Conservation (phyloP, 2,329 filamentous ascomycete genomes). For the Reticulascus tulasneorum region DNA sequence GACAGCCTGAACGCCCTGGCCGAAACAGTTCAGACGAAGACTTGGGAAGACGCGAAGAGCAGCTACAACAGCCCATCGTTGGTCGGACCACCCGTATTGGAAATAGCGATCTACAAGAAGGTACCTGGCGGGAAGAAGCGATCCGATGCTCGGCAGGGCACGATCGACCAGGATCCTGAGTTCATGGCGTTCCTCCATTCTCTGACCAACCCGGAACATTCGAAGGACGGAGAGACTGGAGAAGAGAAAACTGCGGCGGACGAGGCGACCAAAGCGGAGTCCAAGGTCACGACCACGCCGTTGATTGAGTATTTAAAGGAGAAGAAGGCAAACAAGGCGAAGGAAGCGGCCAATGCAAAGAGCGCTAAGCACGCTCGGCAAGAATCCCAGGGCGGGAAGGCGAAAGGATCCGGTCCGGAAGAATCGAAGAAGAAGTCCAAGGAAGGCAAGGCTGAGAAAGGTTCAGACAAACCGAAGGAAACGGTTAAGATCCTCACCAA, state of each 20-base stretch:
- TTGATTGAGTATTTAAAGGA: constrained; percentile 86
- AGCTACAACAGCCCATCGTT: constrained; percentile 69
- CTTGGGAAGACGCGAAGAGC: constrained; percentile 79
- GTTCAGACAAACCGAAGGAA: constrained; percentile 49
- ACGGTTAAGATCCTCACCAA: constrained; percentile 62
- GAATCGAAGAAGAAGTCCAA: constrained; percentile 58
- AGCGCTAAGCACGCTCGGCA: constrained; percentile 52
- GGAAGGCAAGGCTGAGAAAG: constrained; percentile 48
- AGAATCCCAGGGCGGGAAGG: constrained; percentile 49
- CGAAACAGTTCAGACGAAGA: constrained; percentile 62
- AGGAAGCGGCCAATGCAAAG: constrained; percentile 52
- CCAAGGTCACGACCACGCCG: constrained; percentile 75
- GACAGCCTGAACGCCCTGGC: constrained; percentile 64
- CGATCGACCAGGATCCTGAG: constrained; percentile 93
- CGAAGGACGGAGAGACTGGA: constrained; percentile 42
- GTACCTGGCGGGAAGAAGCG: constrained; percentile 71
- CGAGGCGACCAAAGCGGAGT: constrained; percentile 48
- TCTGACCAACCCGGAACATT: constrained; percentile 64
- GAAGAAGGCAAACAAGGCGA: constrained; percentile 75
- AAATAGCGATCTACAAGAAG: constrained; percentile 81
- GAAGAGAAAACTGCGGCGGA: constrained; percentile 43
- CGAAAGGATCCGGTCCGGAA: constrained; percentile 36
- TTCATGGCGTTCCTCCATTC: constrained; percentile 91
- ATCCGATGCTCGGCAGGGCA: constrained; percentile 81
- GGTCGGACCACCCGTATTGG: constrained; percentile 73